These are phyloP conservation scores for Macadamia tetraphylla DNA, from an alignment of 164 flowering plant species.

Conservation along the genomic window DNA sequence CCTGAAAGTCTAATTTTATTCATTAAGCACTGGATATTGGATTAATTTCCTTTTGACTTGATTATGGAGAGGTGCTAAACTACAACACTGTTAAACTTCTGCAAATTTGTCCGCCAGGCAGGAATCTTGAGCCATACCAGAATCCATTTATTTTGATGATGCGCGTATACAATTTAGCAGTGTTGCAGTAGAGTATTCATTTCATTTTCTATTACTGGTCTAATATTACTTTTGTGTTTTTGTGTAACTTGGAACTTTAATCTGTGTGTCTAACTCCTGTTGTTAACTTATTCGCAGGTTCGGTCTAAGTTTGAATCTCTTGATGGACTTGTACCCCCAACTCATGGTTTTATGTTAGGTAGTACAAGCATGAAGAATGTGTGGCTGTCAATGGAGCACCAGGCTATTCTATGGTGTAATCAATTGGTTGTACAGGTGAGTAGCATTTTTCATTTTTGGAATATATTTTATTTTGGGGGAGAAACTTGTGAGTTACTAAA, in stretches of 20 bases:
- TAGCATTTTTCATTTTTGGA: slow-evolving; percentile 12
- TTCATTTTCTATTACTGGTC: not conserved
- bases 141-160: too few species aligned
- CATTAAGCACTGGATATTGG: too few species aligned
- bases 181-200: not conserved
- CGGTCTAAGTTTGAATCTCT: slow-evolving; percentile 79
- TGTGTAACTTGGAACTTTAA: not conserved
- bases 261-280: slow-evolving; percentile 2
- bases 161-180: not conserved
- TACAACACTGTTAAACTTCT: too few species aligned
- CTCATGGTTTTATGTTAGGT: slow-evolving; percentile 82
- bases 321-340: slow-evolving; percentile 86
- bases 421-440: slow-evolving; percentile 92
- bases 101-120: too few species aligned
- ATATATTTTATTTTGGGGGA: not conserved
- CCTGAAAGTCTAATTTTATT: too few species aligned
- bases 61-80: too few species aligned
- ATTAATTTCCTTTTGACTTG: too few species aligned
- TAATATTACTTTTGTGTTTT: not conserved
- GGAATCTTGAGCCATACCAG: too few species aligned
- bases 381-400: slow-evolving; percentile 99
- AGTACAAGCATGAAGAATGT: slow-evolving; percentile 87
- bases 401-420: slow-evolving; percentile 97
- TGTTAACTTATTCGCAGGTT: slow-evolving; percentile 42
- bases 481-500: slow-evolving; percentile 15